Conservation (phyloP, 2,329 filamentous ascomycete genomes). For the Cryphonectria radicalis region DNA sequence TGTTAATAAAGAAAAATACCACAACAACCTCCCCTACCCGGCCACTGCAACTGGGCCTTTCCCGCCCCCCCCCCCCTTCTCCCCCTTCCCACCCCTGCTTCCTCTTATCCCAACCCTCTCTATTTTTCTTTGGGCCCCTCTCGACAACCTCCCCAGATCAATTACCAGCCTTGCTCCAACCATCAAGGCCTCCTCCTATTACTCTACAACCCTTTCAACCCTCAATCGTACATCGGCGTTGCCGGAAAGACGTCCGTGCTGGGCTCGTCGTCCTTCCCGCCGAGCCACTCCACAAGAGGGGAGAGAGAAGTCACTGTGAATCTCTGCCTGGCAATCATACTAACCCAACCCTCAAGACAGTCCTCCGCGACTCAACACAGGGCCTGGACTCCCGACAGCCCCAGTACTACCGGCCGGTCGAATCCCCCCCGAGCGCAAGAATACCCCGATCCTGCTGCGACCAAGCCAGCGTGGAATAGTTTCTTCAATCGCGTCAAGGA, state of each 20-base stretch:
- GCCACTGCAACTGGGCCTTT: too few species aligned
- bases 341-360: constrained; percentile 33
- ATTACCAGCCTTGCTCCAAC: constrained; percentile 14
- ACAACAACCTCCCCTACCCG: too few species aligned
- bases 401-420: constrained; percentile 38
- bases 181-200: constrained; percentile 32
- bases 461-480: constrained; percentile 22
- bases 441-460: constrained; percentile 29
- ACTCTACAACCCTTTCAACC: constrained; percentile 11
- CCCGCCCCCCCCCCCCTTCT: constrained; percentile 18
- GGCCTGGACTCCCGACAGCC: constrained; percentile 33
- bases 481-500: constrained; percentile 36
- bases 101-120: constrained; percentile 23
- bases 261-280: constrained; percentile 15
- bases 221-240: constrained; percentile 7
- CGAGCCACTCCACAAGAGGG: constrained; percentile 6
- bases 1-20: too few species aligned
- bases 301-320: not conserved
- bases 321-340: constrained; percentile 17
- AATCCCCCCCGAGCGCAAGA: constrained; percentile 33
- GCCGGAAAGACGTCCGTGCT: constrained; percentile 17
- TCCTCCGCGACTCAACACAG: constrained; percentile 38
- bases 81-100: constrained; percentile 25
- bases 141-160: constrained; percentile 8
- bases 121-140: constrained; percentile 29